Conservation (phyloP, 768 basidiomycete genomes). For the Lyophyllum atratum region DNA sequence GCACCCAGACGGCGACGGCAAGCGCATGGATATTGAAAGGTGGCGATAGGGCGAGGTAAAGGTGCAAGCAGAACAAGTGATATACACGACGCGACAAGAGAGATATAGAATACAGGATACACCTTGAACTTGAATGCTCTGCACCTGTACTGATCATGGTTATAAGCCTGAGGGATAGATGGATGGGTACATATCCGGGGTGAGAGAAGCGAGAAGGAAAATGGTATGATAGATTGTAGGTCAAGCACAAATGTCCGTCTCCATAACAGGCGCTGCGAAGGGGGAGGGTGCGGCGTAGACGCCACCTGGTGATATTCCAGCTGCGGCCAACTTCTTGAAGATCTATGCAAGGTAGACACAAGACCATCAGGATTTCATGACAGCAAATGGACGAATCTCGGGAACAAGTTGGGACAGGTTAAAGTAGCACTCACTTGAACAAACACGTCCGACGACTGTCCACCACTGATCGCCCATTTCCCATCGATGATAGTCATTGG, state of each 20-base stretch:
- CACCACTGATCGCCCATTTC: constrained; percentile 77
- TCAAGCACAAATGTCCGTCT: constrained; percentile 23
- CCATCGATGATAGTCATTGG: constrained; percentile 80
- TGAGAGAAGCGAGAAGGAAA: not conserved
- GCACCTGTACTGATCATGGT: not conserved
- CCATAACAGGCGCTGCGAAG: constrained; percentile 33
- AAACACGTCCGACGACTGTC: constrained; percentile 71
- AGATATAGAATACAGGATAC: constrained; percentile 3
- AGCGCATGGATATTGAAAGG: too few relatives aligned
- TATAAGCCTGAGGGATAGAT: constrained; percentile 5
- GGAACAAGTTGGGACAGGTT: not conserved
- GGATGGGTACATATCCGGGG: not conserved
- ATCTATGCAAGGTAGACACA: constrained; percentile 28
- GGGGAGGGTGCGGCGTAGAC: constrained; percentile 35
- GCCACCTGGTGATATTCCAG: constrained; percentile 29
- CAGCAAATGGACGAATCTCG: not conserved
- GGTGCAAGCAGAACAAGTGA: not conserved
- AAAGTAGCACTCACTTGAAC: constrained; percentile 49
- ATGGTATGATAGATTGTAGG: not conserved
- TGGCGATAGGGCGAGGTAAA: too few relatives aligned
- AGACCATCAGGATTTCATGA: not conserved
- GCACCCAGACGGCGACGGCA: too few relatives aligned
- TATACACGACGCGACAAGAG: not conserved
- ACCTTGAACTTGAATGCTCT: constrained; percentile 6
- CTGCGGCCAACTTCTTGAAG: constrained; percentile 52